Conservation (phyloP, 768 basidiomycete genomes). For the Trametes sanguinea region DNA sequence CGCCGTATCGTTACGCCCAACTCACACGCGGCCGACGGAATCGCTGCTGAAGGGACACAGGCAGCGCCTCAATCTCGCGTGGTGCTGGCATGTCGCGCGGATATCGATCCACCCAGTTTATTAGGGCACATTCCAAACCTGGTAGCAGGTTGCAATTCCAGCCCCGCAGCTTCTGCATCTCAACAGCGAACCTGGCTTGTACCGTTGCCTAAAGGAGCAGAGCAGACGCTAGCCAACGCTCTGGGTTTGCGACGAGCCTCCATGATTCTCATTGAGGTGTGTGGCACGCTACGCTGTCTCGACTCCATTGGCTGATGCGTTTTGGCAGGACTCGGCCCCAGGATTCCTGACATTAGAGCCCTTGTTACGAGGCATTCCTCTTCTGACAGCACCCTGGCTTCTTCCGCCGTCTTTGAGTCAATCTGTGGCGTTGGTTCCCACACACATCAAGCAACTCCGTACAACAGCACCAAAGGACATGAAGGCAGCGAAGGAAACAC, state of each 20-base stretch:
- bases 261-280: slow-evolving; percentile 67
- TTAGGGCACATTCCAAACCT: slow-evolving; percentile 77
- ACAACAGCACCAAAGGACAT: slow-evolving; percentile 82
- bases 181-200: slow-evolving; percentile 52
- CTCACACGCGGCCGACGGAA: background rate
- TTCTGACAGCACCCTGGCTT: slow-evolving; percentile 68
- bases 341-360: slow-evolving; percentile 31
- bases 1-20: slow-evolving; percentile 9
- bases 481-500: slow-evolving; percentile 62
- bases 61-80: slow-evolving; percentile 24
- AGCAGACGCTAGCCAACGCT: slow-evolving; percentile 55
- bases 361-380: slow-evolving; percentile 52
- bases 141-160: slow-evolving; percentile 74
- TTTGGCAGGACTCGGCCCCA: slow-evolving; percentile 44
- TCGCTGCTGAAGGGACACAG: background rate
- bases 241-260: slow-evolving; percentile 70
- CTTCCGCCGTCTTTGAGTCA: slow-evolving; percentile 34
- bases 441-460: slow-evolving; percentile 78
- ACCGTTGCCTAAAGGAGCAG: slow-evolving; percentile 68
- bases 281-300: slow-evolving; percentile 25
- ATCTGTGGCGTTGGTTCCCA: slow-evolving; percentile 52
- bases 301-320: background rate
- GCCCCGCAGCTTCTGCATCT: slow-evolving; percentile 5
- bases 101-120: slow-evolving; percentile 71
- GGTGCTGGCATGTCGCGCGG: slow-evolving; percentile 73